Evolutionary conservation across 1,284 basidiomycete genomes (phyloP), one percentile per base, ranked within the genome.

Genomic region (Rhodotorula sp.): DNA sequence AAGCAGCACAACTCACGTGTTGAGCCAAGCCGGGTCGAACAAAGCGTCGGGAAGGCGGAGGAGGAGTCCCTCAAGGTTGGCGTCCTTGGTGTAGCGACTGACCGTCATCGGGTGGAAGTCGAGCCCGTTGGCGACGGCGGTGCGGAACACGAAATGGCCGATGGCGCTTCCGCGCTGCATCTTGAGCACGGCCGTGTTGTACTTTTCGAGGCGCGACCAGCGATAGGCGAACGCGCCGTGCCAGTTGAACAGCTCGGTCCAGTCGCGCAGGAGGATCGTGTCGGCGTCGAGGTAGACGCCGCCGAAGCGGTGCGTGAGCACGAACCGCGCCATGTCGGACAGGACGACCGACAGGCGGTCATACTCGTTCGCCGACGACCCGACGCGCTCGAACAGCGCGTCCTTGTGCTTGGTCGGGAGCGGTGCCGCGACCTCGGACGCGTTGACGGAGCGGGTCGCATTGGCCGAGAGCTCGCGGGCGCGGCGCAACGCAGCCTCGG

Each of bases 61-160:
- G 49, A 94, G 82, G 54, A 93, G 82, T 21, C 85, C 86, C 75
- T 92, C 90, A 50, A 92, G 77, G 69, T 88, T 84, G 1, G 91
- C 91, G 75, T 93, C 91, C 80, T 88, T 88, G 49, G 89, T 86
- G 79, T 94, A 94, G 65, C 86, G 83, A 61, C 89, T 88, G 55
- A 94, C 88, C 0, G 89, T 90, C 89, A 91, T 91, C 0, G 92
- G 91, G 78, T 93, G 92, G 80, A 94, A 92, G 81, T 93, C 91
- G 77, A 93, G 81, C 42, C 88, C 88, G 78, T 94, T 92, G 81
- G 89, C 89, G 72, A 93, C 81, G n/a, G 91, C 91, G 1, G 91
- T 91, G 61, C 88, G 87, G 84, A 94, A 91, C 67, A 94, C 82
- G 81, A 93, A 92, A 57, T 87, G 89, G 34, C 90, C 90, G 25